A percentile compares a stretch with the other conserved stretches of the same genome.
Evolutionary conservation across 495 filamentous ascomycete genomes (phyloP).

Genomic region (Pyrenula massariospora): DNA sequence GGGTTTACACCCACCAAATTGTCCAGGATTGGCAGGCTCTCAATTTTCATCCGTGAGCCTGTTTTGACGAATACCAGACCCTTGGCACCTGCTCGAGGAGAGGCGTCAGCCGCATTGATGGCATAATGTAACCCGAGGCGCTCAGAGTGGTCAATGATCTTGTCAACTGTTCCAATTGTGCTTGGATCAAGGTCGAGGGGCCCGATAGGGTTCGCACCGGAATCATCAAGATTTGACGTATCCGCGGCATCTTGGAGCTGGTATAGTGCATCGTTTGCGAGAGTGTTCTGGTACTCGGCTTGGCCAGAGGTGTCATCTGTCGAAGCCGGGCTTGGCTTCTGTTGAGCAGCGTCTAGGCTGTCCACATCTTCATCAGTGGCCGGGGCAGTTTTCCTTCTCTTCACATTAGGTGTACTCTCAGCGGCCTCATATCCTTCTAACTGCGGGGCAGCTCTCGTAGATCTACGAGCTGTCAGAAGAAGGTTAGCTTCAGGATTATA

Average conservation of each 20-base stretch:
- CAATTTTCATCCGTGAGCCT: conserved; percentile 48
- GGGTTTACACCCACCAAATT: conserved; percentile 42
- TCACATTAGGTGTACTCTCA: neutral
- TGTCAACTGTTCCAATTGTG: conserved; percentile 27
- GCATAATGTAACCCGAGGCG: conserved; percentile 31
- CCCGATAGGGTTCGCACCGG: neutral
- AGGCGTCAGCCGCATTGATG: conserved; percentile 22
- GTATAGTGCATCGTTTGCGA: neutral
- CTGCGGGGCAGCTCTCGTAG: neutral
- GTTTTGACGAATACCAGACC: conserved; percentile 37
- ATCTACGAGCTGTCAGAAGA: neutral
- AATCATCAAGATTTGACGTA: neutral
- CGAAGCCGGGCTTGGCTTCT: neutral
- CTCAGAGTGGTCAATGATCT: conserved; percentile 37
- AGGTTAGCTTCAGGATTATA: too few species aligned
- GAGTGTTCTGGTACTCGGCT: neutral
- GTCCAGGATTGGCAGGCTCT: conserved; percentile 62
- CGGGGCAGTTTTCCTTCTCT: neutral
- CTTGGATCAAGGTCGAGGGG: conserved; percentile 13
- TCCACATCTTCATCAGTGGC: neutral
- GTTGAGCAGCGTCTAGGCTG: neutral
- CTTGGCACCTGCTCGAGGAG: conserved; percentile 20
- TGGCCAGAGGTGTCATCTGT: neutral
- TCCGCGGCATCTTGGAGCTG: neutral
- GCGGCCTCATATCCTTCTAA: neutral